These are phyloP conservation scores for Neurospora sp. DNA, from an alignment of 495 filamentous ascomycete species.

Conservation along the genomic window DNA sequence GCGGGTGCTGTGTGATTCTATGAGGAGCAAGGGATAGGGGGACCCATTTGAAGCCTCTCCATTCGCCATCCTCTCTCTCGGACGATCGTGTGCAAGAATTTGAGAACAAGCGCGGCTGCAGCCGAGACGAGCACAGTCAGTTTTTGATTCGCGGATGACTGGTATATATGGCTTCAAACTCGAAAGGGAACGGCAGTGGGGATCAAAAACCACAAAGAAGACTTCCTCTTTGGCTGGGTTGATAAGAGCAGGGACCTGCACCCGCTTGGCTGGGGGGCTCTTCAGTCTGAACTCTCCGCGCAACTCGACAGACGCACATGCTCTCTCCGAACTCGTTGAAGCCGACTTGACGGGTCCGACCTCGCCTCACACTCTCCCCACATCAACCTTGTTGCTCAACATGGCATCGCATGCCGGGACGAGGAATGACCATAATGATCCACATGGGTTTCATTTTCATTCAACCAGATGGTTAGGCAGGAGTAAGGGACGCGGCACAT, in stretches of 20 bases:
- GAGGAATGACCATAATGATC: not conserved
- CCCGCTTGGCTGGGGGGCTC: not conserved
- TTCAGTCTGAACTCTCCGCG: not conserved
- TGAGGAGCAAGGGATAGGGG: conserved; percentile 33
- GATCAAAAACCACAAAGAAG: not conserved
- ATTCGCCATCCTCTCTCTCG: not conserved
- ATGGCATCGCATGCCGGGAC: not conserved
- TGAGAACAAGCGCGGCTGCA: not conserved
- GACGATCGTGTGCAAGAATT: not conserved
- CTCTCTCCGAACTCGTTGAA: not conserved
- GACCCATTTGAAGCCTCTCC: not conserved
- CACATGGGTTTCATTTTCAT: not conserved
- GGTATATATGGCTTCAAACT: not conserved
- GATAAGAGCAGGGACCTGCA: not conserved
- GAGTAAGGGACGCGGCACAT: not conserved
- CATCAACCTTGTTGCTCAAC: not conserved
- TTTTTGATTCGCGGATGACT: not conserved
- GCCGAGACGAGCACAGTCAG: not conserved
- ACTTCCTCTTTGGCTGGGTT: not conserved
- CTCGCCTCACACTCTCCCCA: not conserved
- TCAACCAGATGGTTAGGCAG: not conserved
- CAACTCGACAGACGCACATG: not conserved
- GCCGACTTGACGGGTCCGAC: not conserved
- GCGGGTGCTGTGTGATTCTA: conserved; percentile 86
- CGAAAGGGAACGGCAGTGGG: not conserved